Conservation (phyloP, 2,329 filamentous ascomycete genomes). For the Atkinsonella hypoxylon region DNA sequence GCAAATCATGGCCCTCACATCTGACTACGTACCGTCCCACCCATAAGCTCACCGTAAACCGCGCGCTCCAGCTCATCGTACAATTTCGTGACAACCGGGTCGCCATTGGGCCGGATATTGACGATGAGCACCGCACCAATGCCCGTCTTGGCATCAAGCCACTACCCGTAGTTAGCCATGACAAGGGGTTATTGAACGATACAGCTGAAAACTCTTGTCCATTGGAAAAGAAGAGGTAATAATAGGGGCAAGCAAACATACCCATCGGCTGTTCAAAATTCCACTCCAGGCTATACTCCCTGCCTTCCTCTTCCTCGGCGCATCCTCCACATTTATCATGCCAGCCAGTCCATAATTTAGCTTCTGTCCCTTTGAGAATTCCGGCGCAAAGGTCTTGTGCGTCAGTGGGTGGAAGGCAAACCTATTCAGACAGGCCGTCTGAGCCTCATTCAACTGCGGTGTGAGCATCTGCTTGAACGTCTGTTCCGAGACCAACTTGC, state of each 20-base stretch:
- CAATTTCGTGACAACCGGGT: slow-evolving; percentile 21
- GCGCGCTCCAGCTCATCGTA: slow-evolving; percentile 28
- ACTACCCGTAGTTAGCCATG: slow-evolving; percentile 11
- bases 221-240: too few relatives aligned
- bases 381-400: slow-evolving; percentile 21
- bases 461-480: slow-evolving; percentile 24
- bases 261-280: slow-evolving; percentile 29
- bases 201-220: neutral
- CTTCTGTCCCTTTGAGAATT: slow-evolving; percentile 21
- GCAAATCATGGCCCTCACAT: neutral
- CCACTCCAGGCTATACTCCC: slow-evolving; percentile 34
- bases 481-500: slow-evolving; percentile 18
- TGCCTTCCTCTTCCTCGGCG: slow-evolving; percentile 26
- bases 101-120: slow-evolving; percentile 26
- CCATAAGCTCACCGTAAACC: slow-evolving; percentile 19
- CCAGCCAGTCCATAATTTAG: slow-evolving; percentile 28
- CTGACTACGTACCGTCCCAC: neutral
- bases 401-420: slow-evolving; percentile 10
- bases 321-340: slow-evolving; percentile 26
- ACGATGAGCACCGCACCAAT: slow-evolving; percentile 28
- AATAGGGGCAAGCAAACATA: slow-evolving; percentile 13
- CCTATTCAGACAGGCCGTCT: slow-evolving; percentile 11
- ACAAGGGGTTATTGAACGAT: too few relatives aligned
- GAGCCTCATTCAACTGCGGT: slow-evolving; percentile 26
- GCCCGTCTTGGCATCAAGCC: slow-evolving; percentile 26